Percentiles rank a stretch among this genome's conserved stretches.
These are phyloP conservation scores for Eutypa lata DNA, from an alignment of 2,329 filamentous ascomycete species.

Conservation along the genomic window DNA sequence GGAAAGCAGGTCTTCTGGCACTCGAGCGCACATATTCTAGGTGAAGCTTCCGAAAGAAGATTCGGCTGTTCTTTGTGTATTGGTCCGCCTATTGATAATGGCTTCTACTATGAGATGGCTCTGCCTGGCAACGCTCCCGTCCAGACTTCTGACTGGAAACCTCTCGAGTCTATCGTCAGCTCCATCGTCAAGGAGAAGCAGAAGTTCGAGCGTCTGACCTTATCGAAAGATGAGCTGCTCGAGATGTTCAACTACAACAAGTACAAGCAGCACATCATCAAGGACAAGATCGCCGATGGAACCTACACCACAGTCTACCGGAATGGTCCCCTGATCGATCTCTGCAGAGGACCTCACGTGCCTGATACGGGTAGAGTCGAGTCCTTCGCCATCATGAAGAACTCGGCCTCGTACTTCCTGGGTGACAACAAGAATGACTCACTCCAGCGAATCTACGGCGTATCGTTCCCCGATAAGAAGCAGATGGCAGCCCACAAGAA, in stretches of 20 bases:
- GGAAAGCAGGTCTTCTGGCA: slow-evolving; percentile 98
- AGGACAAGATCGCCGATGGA: slow-evolving; percentile 84
- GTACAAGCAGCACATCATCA: slow-evolving; percentile 98
- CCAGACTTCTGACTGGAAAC: slow-evolving; percentile 75
- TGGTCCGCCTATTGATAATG: slow-evolving; percentile 85
- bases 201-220: slow-evolving; percentile 82
- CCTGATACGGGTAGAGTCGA: slow-evolving; percentile 92
- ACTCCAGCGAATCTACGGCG: slow-evolving; percentile 92
- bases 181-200: slow-evolving; percentile 96
- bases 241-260: slow-evolving; percentile 98
- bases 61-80: slow-evolving; percentile 93
- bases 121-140: slow-evolving; percentile 69
- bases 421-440: slow-evolving; percentile 93
- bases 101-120: slow-evolving; percentile 98
- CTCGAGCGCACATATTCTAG: slow-evolving; percentile 91
- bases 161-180: slow-evolving; percentile 74
- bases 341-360: slow-evolving; percentile 93
- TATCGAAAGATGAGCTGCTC: slow-evolving; percentile 86
- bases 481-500: slow-evolving; percentile 88
- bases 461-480: slow-evolving; percentile 96
- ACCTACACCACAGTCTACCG: slow-evolving; percentile 92
- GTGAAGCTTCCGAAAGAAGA: slow-evolving; percentile 85
- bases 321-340: slow-evolving; percentile 89
- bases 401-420: slow-evolving; percentile 78
- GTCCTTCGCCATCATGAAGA: slow-evolving; percentile 88